Percentiles rank a stretch among this genome's conserved stretches.
phyloP scores from a whole-genome alignment of 2,329 filamentous ascomycete species.

The Sclerotinia subarctica region DNA sequence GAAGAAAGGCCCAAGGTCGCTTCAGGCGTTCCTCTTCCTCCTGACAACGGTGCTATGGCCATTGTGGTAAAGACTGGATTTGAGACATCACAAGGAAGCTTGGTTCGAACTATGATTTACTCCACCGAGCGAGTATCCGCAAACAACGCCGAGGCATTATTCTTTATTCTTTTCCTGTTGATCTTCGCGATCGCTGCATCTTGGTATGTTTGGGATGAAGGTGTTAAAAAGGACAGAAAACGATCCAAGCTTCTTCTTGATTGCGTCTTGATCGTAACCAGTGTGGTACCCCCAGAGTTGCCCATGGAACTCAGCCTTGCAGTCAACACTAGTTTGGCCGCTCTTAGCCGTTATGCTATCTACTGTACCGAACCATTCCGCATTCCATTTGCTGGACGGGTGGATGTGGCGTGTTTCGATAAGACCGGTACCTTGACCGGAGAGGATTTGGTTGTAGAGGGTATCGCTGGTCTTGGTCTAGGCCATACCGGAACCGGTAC shows the following conservation, averaged over 20 bases:
- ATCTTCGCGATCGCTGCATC: constrained; percentile 96
- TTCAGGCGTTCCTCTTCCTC: constrained; percentile 77
- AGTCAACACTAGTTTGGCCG: constrained; percentile 95
- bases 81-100: constrained; percentile 94
- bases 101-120: constrained; percentile 99
- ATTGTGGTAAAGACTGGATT: constrained; percentile 97
- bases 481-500: constrained; percentile 63
- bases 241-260: constrained; percentile 95
- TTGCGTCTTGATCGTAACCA: constrained; percentile 95
- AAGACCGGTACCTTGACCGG: constrained; percentile 97
- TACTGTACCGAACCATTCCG: constrained; percentile 99
- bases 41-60: constrained; percentile 90
- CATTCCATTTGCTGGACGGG: constrained; percentile 91
- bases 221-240: constrained; percentile 90
- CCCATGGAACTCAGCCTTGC: constrained; percentile 97
- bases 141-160: constrained; percentile 92
- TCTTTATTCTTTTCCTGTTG: constrained; percentile 95
- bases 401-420: constrained; percentile 97
- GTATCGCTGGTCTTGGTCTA: constrained; percentile 84
- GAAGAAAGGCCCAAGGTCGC: constrained; percentile 68
- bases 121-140: constrained; percentile 98
- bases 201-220: constrained; percentile 99
- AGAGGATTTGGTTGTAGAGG: constrained; percentile 94
- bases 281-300: constrained; percentile 95
- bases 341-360: constrained; percentile 91